Conservation (phyloP, 495 filamentous ascomycete species). For the Penicillium silybi region DNA sequence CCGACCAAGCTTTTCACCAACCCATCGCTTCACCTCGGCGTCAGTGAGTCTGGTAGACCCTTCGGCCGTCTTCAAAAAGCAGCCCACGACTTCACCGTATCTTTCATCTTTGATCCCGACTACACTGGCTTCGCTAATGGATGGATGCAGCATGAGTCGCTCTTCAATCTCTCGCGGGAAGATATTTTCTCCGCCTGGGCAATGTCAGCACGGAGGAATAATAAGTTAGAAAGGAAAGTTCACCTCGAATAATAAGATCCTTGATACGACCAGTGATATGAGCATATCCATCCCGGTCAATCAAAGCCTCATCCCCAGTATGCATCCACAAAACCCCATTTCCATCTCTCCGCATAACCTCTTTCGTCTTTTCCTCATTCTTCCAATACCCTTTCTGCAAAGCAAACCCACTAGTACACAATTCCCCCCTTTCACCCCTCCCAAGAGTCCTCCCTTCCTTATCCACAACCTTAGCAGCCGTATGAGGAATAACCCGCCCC, state of each 20-base stretch:
- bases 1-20: constrained; percentile 44
- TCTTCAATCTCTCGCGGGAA: constrained; percentile 26
- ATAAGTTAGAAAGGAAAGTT: constrained; percentile 1
- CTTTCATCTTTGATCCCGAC: constrained; percentile 17
- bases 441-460: constrained; percentile 47
- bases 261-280: constrained; percentile 55
- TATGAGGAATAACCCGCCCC: constrained; percentile 69
- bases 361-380: constrained; percentile 58
- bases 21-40: constrained; percentile 32
- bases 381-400: constrained; percentile 83
- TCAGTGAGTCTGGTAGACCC: neutral
- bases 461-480: constrained; percentile 67
- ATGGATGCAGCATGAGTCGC: constrained; percentile 10
- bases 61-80: constrained; percentile 14
- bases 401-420: constrained; percentile 69
- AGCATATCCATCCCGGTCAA: constrained; percentile 21
- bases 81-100: constrained; percentile 23
- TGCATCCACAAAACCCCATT: constrained; percentile 21
- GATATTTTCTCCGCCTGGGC: constrained; percentile 28
- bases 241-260: constrained; percentile 61
- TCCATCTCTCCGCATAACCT: constrained; percentile 52
- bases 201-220: neutral
- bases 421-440: constrained; percentile 62
- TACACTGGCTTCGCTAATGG: constrained; percentile 19
- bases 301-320: constrained; percentile 21